Evolutionary conservation across 306 rosid species (phyloP).

Genomic region (Pterocarpus santalinus): DNA sequence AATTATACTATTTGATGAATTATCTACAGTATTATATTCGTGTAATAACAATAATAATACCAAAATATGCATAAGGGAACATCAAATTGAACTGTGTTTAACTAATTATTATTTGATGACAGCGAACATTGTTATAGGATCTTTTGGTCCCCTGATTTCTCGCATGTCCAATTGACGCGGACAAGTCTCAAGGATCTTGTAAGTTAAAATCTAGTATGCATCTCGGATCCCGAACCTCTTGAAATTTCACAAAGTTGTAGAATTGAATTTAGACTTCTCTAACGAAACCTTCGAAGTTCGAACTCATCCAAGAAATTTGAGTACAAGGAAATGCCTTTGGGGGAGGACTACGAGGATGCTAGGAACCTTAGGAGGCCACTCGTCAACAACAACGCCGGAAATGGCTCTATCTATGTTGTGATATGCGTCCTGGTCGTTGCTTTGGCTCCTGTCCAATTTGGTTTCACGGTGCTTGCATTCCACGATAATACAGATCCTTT

Average conservation of each 20-base stretch:
- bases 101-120: not conserved
- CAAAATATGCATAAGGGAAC: too few relatives aligned
- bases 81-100: too few relatives aligned
- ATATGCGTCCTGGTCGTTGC: conserved; percentile 77
- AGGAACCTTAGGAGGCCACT: conserved; percentile 64
- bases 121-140: conserved; percentile 24
- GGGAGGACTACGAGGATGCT: conserved; percentile 59
- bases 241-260: conserved; percentile 2
- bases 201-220: conserved; percentile 1
- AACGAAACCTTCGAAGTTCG: not conserved
- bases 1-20: too few relatives aligned
- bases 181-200: conserved; percentile 27
- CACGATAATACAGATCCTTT: not conserved
- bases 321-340: conserved; percentile 55
- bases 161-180: conserved; percentile 45
- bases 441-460: conserved; percentile 82
- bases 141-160: conserved; percentile 35
- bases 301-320: conserved; percentile 28
- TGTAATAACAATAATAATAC: too few relatives aligned
- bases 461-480: conserved; percentile 63
- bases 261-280: not conserved
- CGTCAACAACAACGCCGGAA: conserved; percentile 52
- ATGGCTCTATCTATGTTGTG: conserved; percentile 59
- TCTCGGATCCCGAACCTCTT: conserved; percentile 16
- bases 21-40: too few relatives aligned